These are phyloP conservation scores for Rhizopogon vulgaris DNA, from an alignment of 768 basidiomycete genomes.

Conservation along the genomic window DNA sequence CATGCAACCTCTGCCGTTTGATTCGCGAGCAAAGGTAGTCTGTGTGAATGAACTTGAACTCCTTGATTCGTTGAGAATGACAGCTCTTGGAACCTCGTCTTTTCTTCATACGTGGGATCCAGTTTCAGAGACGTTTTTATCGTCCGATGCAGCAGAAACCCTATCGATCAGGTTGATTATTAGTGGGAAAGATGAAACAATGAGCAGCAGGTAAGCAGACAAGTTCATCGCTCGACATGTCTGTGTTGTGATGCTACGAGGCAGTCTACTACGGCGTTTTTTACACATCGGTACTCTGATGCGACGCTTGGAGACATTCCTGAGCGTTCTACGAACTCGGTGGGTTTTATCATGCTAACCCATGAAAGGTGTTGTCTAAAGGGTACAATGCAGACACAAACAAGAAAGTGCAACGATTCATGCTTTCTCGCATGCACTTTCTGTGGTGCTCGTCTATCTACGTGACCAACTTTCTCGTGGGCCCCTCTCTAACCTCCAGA, in stretches of 20 bases:
- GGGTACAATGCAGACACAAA: slow-evolving; percentile 29
- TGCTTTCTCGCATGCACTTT: slow-evolving; percentile 61
- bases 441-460: slow-evolving; percentile 46
- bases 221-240: neutral
- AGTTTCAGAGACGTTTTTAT: slow-evolving; percentile 48
- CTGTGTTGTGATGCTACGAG: neutral
- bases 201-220: slow-evolving; percentile 48
- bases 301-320: slow-evolving; percentile 57
- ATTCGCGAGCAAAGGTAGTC: slow-evolving; percentile 31
- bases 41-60: slow-evolving; percentile 45
- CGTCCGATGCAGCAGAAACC: slow-evolving; percentile 30
- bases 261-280: slow-evolving; percentile 57
- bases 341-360: slow-evolving; percentile 20
- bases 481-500: slow-evolving; percentile 24
- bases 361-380: slow-evolving; percentile 1
- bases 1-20: slow-evolving; percentile 38
- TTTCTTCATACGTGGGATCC: slow-evolving; percentile 59
- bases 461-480: slow-evolving; percentile 38
- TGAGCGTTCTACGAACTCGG: slow-evolving; percentile 44
- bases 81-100: slow-evolving; percentile 65
- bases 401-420: slow-evolving; percentile 51
- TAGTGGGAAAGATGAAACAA: slow-evolving; percentile 50
- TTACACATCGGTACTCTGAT: slow-evolving; percentile 60
- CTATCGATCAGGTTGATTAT: slow-evolving; percentile 36
- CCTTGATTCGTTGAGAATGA: slow-evolving; percentile 46